Evolutionary conservation across 768 basidiomycete species (phyloP), one percentile per base, ranked within the genome.

Genomic region (Boletus rubropictus): DNA sequence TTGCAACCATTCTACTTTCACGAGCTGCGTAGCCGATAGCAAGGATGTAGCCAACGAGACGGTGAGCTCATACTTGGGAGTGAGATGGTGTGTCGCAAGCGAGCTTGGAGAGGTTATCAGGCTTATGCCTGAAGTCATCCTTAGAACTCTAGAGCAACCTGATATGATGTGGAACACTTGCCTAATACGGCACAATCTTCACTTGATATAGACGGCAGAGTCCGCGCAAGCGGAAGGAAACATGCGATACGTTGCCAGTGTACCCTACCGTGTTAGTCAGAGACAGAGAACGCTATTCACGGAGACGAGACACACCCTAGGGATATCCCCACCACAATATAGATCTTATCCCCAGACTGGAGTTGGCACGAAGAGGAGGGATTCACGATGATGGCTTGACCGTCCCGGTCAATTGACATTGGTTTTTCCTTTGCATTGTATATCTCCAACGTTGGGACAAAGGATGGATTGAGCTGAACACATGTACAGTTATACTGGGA

Each of bases 71-170:
- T 76, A 79, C 18, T 71, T 72, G 4, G 78, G 54, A 4, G 73
- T 72, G 42, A 89, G 70, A 59, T 88, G 82, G 52, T 89, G 85
- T 0, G 85, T 88, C 14, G 79, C 69, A 18, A 74, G 67, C 0
- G 70, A 55, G 33, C 67, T 63, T 0, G 72, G 71, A 3, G 67
- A 72, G 21, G 73, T 69, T 0, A 79, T 68, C 18, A 84, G 49
- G 39, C 78, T 74, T 35, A 89, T 71, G 2, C 85, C 87, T 59
- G 0, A 36, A 24, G 11, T 31, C 33, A 1, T 25, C 46, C 41
- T 51, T 28, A 25, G 21, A 17, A 25, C 31, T 27, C 20, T 12
- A 17, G 21, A 33, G 3, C 11, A n/a, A 15, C 3, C 18, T 7
- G 39, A 7, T 5, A 15, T 2, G 7, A 39, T 4, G 14, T 3